These are phyloP conservation scores for Moricandia moricandioides DNA, from an alignment of 345 rosid species.

Conservation along the genomic window DNA sequence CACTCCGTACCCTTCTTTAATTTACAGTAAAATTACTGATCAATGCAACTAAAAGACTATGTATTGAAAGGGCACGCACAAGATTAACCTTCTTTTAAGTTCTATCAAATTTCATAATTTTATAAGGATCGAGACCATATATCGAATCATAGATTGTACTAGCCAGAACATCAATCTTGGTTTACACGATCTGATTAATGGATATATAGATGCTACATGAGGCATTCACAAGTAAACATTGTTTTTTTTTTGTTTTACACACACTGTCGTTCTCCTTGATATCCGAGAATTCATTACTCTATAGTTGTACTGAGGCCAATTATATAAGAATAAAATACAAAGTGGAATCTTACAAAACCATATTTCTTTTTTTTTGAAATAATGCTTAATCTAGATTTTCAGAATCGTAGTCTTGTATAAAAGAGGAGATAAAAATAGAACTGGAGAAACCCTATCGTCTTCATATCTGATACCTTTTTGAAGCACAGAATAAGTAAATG, in stretches of 20 bases:
- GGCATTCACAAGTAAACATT: neutral
- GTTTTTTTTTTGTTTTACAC: constrained; percentile 23
- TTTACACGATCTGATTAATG: neutral
- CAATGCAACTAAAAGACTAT: neutral
- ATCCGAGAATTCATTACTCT: constrained; percentile 33
- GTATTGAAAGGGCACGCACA: neutral
- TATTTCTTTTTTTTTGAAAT: neutral
- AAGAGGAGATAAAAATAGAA: constrained; percentile 31
- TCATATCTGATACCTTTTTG: constrained; percentile 35
- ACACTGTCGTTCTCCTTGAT: constrained; percentile 32
- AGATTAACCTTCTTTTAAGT: neutral
- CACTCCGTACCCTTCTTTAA: constrained; percentile 34
- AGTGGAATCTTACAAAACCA: constrained; percentile 25
- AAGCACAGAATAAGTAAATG: constrained; percentile 41
- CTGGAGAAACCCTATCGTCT: constrained; percentile 33
- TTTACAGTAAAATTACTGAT: constrained; percentile 32
- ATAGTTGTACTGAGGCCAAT: constrained; percentile 12
- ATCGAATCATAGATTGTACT: neutral
- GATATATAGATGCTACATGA: neutral
- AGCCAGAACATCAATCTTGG: neutral
- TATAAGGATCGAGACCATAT: neutral
- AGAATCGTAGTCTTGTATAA: constrained; percentile 31
- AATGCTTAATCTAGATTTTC: constrained; percentile 15
- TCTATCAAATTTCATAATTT: neutral
- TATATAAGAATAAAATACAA: constrained; percentile 19